A percentile compares a stretch with the other conserved stretches of the same genome.
phyloP scores from a whole-genome alignment of 2,329 filamentous ascomycete species.

The Hypoxylon sp. region DNA sequence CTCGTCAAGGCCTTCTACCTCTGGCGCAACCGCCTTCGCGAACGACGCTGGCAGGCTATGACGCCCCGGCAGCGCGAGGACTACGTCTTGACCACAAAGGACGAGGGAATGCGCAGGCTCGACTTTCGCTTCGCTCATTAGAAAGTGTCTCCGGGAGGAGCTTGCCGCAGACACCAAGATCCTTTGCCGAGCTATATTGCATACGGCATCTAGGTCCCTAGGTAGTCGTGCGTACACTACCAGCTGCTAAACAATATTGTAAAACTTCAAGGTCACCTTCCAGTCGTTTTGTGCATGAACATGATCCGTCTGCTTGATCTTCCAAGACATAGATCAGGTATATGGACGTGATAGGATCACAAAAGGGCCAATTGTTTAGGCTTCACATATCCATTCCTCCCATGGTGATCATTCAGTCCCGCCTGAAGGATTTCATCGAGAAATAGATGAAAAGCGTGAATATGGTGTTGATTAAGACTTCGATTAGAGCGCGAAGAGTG shows the following conservation, averaged over 20 bases:
- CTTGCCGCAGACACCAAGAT: too few relatives aligned
- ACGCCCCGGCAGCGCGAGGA: slow-evolving; percentile 55
- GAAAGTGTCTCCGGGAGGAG: too few relatives aligned
- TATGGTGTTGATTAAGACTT: neutral
- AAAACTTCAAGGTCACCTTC: too few relatives aligned
- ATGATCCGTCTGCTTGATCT: too few relatives aligned
- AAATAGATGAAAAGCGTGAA: slow-evolving; percentile 12
- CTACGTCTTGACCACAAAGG: slow-evolving; percentile 58
- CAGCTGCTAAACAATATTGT: too few relatives aligned
- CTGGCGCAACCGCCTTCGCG: slow-evolving; percentile 55
- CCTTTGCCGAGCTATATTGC: too few relatives aligned
- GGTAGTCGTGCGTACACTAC: too few relatives aligned
- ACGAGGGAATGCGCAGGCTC: slow-evolving; percentile 58
- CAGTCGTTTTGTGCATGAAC: too few relatives aligned
- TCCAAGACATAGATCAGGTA: too few relatives aligned
- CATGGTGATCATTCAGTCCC: slow-evolving; percentile 8
- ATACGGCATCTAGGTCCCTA: too few relatives aligned
- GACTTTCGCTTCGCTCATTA: slow-evolving; percentile 63
- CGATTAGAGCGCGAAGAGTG: neutral
- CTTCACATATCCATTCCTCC: slow-evolving; percentile 1
- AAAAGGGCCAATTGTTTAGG: neutral
- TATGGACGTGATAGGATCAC: too few relatives aligned
- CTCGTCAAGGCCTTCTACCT: slow-evolving; percentile 57
- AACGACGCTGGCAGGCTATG: slow-evolving; percentile 53
- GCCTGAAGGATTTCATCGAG: neutral